These are phyloP conservation scores for Fusarium sp. DNA, from an alignment of 2,329 filamentous ascomycete genomes.

Conservation along the genomic window DNA sequence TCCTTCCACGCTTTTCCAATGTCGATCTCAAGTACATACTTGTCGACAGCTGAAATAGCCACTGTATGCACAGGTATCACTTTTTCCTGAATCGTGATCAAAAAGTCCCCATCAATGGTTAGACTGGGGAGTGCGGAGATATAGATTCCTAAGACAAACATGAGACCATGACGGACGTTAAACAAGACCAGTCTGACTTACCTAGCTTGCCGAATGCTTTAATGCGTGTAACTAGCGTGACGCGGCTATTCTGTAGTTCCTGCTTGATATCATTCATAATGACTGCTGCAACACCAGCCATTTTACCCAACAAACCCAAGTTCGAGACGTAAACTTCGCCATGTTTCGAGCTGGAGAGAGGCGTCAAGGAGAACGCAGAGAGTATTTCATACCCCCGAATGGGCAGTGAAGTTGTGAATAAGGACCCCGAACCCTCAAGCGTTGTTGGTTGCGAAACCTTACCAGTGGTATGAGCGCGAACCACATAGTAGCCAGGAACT, in stretches of 20 bases:
- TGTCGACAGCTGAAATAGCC: slow-evolving; percentile 61
- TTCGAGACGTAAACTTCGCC: slow-evolving; percentile 68
- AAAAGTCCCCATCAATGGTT: slow-evolving; percentile 72
- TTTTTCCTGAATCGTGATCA: slow-evolving; percentile 78
- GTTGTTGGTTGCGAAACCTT: slow-evolving; percentile 66
- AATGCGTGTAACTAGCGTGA: slow-evolving; percentile 74
- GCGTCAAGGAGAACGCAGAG: slow-evolving; percentile 74
- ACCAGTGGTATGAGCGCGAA: slow-evolving; percentile 78
- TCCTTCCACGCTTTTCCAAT: slow-evolving; percentile 80
- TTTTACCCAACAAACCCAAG: slow-evolving; percentile 84
- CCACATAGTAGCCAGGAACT: slow-evolving; percentile 70
- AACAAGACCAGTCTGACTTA: slow-evolving; percentile 49
- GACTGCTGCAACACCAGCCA: slow-evolving; percentile 87
- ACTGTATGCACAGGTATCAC: slow-evolving; percentile 77
- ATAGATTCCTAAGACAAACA: slow-evolving; percentile 69
- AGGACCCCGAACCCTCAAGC: slow-evolving; percentile 55
- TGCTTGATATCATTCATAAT: slow-evolving; percentile 69
- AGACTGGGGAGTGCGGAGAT: slow-evolving; percentile 74
- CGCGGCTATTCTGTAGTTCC: slow-evolving; percentile 61
- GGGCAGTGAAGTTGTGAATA: slow-evolving; percentile 72
- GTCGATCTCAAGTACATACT: slow-evolving; percentile 80
- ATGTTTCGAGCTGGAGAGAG: slow-evolving; percentile 59
- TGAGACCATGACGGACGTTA: neutral
- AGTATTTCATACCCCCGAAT: slow-evolving; percentile 83
- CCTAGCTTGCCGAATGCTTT: slow-evolving; percentile 84